Conservation (phyloP, 176 grass and related monocot species). For the Musa itinerans region DNA sequence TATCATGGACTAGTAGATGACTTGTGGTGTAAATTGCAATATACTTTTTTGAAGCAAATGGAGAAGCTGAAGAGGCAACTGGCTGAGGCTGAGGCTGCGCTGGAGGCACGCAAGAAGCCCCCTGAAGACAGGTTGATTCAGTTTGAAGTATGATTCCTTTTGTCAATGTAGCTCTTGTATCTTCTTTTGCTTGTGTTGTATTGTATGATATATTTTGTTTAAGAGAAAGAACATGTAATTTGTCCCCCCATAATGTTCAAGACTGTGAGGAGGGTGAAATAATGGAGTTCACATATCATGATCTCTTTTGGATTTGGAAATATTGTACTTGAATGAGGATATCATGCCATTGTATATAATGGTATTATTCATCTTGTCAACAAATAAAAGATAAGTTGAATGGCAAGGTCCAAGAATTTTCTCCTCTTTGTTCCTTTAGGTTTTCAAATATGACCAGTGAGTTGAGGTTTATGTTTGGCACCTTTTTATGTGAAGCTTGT, state of each 20-base stretch:
- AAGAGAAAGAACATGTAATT: background rate
- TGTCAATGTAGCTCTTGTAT: too few relatives aligned
- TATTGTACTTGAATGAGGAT: background rate
- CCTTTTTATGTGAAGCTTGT: too few relatives aligned
- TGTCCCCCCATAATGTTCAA: background rate
- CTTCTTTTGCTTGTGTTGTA: too few relatives aligned
- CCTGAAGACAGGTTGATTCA: constrained; percentile 73
- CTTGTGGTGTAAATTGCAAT: background rate
- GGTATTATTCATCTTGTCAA: background rate
- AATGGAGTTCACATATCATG: background rate
- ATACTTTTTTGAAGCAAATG: constrained; percentile 60
- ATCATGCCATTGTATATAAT: background rate
- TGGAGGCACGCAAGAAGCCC: constrained; percentile 93
- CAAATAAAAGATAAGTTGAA: background rate
- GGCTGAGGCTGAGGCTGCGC: constrained; percentile 78
- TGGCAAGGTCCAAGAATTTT: too few relatives aligned
- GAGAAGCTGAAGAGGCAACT: constrained; percentile 89
- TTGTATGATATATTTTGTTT: background rate
- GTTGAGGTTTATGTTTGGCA: too few relatives aligned
- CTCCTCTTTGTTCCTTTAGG: too few relatives aligned
- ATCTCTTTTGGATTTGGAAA: background rate
- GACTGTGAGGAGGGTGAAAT: background rate
- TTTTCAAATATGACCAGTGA: too few relatives aligned
- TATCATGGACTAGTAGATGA: too few relatives aligned
- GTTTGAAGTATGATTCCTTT: too few relatives aligned